Base-by-base conservation (phyloP, 2,329 filamentous ascomycete species). In the Penicillium sp. region DNA sequence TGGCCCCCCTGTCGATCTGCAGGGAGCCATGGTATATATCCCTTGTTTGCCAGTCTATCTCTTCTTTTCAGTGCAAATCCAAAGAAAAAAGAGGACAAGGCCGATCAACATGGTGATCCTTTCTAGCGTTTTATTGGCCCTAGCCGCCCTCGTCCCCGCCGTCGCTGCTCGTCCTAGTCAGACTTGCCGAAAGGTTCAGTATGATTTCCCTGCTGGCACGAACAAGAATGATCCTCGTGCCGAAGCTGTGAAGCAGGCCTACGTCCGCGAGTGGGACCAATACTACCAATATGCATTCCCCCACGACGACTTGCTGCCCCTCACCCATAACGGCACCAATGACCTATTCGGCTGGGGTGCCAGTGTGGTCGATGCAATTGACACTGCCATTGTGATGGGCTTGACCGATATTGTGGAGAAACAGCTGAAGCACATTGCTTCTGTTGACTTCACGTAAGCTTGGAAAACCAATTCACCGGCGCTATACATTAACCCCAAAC, bases 281-380 rank as follows among this genome's bases (percentile, higher is more conserved):
- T 63, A 63, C 29, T 47, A 43, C 6, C 53, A 63, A 54, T 62
- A 62, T 53, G 60, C 59, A 1, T 63, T 57, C 31, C 53, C 55
- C 15, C 51, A 58, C 5, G 61, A 63, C 43, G 55, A 62, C 12
- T 49, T 63, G 2, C 10, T 57, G 33, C 56, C 61, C 10, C 18
- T 63, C 12, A 54, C 51, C 21, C 54, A 62, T 15, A 56, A 51
- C 24, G 47, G 41, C 38, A 58, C 51, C 24, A 47, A 61, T 47
- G 59, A 62, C 39, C 47, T 60, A 23, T 62, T 58, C 55, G 61
- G 61, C 4, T 63, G 61, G 61, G 59, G 61, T 23, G 59, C 58
- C 5, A 52, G 52, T 10, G 53, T 61, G 42, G 61, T 63, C 10
- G 61, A 63, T 49, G 61, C 55, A 8, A 62, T 63, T 43, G 59